These are phyloP conservation scores for Prototheca wickerhamii DNA, from an alignment of 163 green algal genomes.

Conservation along the genomic window DNA sequence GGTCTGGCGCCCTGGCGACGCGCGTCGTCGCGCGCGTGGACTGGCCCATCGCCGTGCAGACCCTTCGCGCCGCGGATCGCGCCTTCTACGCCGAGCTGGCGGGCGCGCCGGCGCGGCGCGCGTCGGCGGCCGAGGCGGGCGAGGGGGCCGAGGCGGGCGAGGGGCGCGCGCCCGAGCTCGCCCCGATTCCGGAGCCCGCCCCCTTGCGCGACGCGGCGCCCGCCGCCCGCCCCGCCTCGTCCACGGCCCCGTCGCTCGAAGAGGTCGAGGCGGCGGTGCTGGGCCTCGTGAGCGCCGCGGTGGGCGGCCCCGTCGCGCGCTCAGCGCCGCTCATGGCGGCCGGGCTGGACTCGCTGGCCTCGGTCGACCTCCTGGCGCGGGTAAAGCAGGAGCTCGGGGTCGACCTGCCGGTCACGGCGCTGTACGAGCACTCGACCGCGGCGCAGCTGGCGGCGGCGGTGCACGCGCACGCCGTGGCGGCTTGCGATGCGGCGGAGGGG, in stretches of 20 bases:
- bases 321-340: conserved; percentile 59
- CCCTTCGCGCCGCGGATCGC: background rate
- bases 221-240: no score
- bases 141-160: no score
- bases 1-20: no score
- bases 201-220: no score
- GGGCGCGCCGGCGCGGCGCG: background rate
- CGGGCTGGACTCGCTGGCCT: conserved; percentile 58
- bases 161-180: no score
- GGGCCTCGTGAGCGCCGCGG: conserved; percentile 1
- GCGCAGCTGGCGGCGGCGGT: conserved; percentile 3
- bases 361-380: conserved; percentile 53
- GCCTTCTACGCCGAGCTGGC: conserved; percentile 25
- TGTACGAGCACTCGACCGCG: conserved; percentile 52
- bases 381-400: conserved; percentile 32
- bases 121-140: no score
- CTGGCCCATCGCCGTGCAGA: conserved; percentile 17
- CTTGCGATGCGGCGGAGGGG: no score
- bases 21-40: conserved; percentile 9
- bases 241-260: background rate
- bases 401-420: conserved; percentile 38
- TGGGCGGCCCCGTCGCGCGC: conserved; percentile 22
- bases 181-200: no score
- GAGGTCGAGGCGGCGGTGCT: background rate
- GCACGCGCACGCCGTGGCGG: background rate